Base-by-base conservation (phyloP, 2,329 filamentous ascomycete genomes). In the Beauveria brongniartii region DNA sequence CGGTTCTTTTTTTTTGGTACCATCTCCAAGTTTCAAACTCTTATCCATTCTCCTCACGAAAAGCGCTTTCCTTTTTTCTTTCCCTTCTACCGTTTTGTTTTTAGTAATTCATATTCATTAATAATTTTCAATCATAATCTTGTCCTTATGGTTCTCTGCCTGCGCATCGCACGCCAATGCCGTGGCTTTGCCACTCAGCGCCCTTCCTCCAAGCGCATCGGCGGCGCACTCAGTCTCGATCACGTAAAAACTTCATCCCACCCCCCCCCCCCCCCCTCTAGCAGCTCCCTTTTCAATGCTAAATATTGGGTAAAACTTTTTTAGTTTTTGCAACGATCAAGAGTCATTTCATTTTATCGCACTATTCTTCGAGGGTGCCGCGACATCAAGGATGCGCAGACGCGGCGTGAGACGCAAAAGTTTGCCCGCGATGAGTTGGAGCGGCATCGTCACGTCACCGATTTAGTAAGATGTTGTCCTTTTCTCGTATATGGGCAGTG, bases 371-470 rank as follows among this genome's bases (percentile, higher is more conserved):
- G 84, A 26, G 79, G 79, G 63, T 83, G 81, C 2, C 73, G 73
- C 40, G 74, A 71, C 61, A 86, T 88, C 61, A 59, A 65, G 18
- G 82, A 87, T 66, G 68, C 74, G 8, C 71, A 67, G 3, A 82
- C 82, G 5, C 80, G 78, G 55, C 72, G 73, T n/a, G 85, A 87
- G 69, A 84, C 82, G 7, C 74, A 79, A 61, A 74, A 72, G 59
- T 85, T 80, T 70, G 84, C 79, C 41, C 78, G 83, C 22, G 78
- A 80, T 62, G 85, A 88, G 68, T 86, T 87, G 68, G 81, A 85
- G 70, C 77, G 83, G 61, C 80, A 85, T 66, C 78, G 79, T 26
- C 65, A 72, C 59, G 82, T 86, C 52, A 80, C 78, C 1, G 84
- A 87, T 67, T 65, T 82, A 59, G 83, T 85, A 71, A 51, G 80